Conservation (phyloP, 208 protist species). For the Leishmania aethiopica region DNA sequence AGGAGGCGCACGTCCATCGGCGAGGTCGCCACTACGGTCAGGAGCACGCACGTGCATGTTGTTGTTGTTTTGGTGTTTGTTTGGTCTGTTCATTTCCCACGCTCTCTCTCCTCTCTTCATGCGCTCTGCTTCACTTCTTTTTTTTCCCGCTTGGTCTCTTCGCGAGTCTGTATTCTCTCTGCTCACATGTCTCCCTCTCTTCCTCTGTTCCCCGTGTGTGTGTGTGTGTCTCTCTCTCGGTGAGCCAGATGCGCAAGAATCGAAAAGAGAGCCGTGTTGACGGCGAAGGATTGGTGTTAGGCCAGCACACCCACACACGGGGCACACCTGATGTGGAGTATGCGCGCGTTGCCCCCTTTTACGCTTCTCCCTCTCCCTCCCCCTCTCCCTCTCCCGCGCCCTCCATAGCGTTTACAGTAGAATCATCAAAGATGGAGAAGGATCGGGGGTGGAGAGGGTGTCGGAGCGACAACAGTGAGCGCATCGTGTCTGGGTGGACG, state of each 20-base stretch:
- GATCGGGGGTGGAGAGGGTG: background rate
- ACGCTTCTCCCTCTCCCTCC: too few relatives aligned
- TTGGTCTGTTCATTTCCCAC: too few relatives aligned
- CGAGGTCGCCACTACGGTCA: too few relatives aligned
- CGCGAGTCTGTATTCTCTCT: background rate
- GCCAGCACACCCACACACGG: background rate
- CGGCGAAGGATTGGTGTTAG: background rate
- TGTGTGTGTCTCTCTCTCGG: background rate
- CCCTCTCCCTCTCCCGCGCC: too few relatives aligned
- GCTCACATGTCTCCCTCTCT: background rate
- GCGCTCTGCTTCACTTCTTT: background rate
- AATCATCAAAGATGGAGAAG: background rate
- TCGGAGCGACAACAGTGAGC: background rate
- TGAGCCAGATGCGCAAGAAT: background rate
- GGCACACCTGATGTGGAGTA: background rate
- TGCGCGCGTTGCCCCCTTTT: background rate
- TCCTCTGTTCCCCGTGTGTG: too few relatives aligned
- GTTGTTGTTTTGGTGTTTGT: too few relatives aligned
- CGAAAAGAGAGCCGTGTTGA: background rate
- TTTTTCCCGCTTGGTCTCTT: background rate
- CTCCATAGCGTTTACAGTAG: background rate
- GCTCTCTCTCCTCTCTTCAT: background rate
- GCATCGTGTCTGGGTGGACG: too few relatives aligned
- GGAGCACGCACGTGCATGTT: too few relatives aligned
- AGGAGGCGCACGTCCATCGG: too few relatives aligned